phyloP scores from a whole-genome alignment of 2,329 filamentous ascomycete genomes.

The Talaromyces sp. region DNA sequence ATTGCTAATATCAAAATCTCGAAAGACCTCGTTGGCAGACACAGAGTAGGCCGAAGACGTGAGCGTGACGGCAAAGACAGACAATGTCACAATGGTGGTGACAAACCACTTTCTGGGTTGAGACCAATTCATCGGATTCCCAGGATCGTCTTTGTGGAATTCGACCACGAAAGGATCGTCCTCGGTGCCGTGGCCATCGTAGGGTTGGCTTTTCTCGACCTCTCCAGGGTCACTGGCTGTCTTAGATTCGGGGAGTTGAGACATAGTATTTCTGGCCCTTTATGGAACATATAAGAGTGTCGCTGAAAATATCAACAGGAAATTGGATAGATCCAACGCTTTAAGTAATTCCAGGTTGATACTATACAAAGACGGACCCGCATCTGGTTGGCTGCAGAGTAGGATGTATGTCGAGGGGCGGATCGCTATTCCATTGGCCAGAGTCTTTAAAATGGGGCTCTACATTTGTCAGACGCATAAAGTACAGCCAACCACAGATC shows the following conservation, averaged over 20 bases:
- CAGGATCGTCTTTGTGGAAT: constrained; percentile 37
- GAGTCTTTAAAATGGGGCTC: not conserved
- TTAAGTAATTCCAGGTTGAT: not conserved
- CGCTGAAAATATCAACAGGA: not conserved
- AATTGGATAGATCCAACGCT: not conserved
- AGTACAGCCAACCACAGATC: not conserved
- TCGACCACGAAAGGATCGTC: constrained; percentile 39
- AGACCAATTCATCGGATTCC: constrained; percentile 35
- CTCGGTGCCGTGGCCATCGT: constrained; percentile 35
- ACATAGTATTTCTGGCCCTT: not conserved
- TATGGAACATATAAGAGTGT: not conserved
- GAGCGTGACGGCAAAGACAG: constrained; percentile 38
- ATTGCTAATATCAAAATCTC: constrained; percentile 21
- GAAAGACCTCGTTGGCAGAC: constrained; percentile 18
- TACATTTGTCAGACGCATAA: not conserved
- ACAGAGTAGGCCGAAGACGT: constrained; percentile 29
- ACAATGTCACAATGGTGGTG: constrained; percentile 32
- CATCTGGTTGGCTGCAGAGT: not conserved
- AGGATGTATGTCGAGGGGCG: not conserved
- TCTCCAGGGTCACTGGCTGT: not conserved
- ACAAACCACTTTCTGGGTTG: constrained; percentile 35
- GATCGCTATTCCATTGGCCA: not conserved
- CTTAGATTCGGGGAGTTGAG: not conserved
- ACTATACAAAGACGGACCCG: not conserved
- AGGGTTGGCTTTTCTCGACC: constrained; percentile 11